phyloP scores from a whole-genome alignment of 78 protist species.

The Dictyostelium intermedium region DNA sequence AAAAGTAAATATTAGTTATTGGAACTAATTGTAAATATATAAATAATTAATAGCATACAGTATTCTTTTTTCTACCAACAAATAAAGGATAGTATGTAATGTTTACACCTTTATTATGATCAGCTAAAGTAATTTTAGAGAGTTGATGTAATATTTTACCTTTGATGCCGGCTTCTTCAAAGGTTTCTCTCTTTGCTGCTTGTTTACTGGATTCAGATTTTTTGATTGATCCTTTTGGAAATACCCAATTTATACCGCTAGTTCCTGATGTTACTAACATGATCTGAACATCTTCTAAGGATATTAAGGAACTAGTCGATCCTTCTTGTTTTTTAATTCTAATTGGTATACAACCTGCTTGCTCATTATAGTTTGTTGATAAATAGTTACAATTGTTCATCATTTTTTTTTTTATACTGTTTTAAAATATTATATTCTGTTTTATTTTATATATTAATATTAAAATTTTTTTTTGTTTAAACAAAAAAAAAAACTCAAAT shows the following conservation, averaged over 20 bases:
- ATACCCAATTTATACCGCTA: slow-evolving; percentile 61
- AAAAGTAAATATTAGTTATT: not conserved
- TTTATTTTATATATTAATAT: not conserved
- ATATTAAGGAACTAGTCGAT: not conserved
- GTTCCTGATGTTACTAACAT: slow-evolving; percentile 61
- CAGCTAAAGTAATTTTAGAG: slow-evolving; percentile 17
- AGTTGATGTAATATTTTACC: slow-evolving; percentile 30
- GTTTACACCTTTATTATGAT: slow-evolving; percentile 34
- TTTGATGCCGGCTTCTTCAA: slow-evolving; percentile 61
- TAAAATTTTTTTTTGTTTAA: too few relatives aligned
- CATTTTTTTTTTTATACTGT: not conserved
- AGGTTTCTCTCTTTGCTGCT: slow-evolving; percentile 67
- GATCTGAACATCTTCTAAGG: slow-evolving; percentile 27
- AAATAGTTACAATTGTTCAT: not conserved
- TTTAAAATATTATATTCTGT: not conserved
- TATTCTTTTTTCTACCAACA: slow-evolving; percentile 10
- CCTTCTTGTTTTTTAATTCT: slow-evolving; percentile 26
- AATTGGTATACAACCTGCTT: slow-evolving; percentile 75
- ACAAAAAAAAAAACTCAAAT: not conserved
- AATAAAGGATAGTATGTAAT: slow-evolving; percentile 5
- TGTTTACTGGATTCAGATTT: slow-evolving; percentile 45
- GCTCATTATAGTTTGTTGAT: slow-evolving; percentile 17
- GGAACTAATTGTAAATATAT: not conserved
- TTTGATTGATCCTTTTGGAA: slow-evolving; percentile 71
- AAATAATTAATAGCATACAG: not conserved